Evolutionary conservation across 1,139 yeast genomes (phyloP).

Genomic region (Candida anutae): DNA sequence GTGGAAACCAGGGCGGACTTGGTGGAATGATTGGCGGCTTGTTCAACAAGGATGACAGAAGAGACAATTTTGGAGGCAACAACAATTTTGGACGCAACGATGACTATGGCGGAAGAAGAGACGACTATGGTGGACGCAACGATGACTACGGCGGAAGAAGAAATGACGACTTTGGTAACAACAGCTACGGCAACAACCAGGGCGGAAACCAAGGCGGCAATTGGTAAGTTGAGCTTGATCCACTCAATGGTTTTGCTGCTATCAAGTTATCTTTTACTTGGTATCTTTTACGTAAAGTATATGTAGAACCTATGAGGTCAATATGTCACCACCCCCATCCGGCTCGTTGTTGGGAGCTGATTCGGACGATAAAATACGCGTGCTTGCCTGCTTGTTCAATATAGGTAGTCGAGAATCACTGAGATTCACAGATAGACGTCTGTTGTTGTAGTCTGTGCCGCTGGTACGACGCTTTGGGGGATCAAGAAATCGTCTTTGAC

Average conservation of each 20-base stretch:
- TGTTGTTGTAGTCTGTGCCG: slow-evolving; percentile 5
- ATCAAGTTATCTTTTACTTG: too few relatives aligned
- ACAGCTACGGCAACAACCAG: slow-evolving; percentile 6
- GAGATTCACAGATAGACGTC: slow-evolving; percentile 9
- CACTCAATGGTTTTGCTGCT: too few relatives aligned
- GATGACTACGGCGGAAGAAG: too few relatives aligned
- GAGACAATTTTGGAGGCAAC: slow-evolving; percentile 5
- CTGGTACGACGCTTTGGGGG: not conserved
- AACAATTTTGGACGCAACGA: slow-evolving; percentile 3
- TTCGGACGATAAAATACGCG: slow-evolving; percentile 10
- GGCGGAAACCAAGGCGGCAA: slow-evolving; percentile 7
- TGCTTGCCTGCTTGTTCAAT: slow-evolving; percentile 29
- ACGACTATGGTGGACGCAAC: slow-evolving; percentile 3
- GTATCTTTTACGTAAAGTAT: too few relatives aligned
- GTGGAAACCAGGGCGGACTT: too few relatives aligned
- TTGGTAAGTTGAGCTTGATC: slow-evolving; percentile 3
- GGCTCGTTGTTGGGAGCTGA: too few relatives aligned
- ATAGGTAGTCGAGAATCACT: slow-evolving; percentile 17
- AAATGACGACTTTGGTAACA: slow-evolving; percentile 7
- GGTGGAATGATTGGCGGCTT: too few relatives aligned
- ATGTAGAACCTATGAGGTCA: too few relatives aligned
- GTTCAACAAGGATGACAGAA: slow-evolving; percentile 5
- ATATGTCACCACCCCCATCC: too few relatives aligned
- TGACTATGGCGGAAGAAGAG: too few relatives aligned
- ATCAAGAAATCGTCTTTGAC: not conserved